These are phyloP conservation scores for Lasiosphaeria hispida DNA, from an alignment of 495 filamentous ascomycete species.

Conservation along the genomic window DNA sequence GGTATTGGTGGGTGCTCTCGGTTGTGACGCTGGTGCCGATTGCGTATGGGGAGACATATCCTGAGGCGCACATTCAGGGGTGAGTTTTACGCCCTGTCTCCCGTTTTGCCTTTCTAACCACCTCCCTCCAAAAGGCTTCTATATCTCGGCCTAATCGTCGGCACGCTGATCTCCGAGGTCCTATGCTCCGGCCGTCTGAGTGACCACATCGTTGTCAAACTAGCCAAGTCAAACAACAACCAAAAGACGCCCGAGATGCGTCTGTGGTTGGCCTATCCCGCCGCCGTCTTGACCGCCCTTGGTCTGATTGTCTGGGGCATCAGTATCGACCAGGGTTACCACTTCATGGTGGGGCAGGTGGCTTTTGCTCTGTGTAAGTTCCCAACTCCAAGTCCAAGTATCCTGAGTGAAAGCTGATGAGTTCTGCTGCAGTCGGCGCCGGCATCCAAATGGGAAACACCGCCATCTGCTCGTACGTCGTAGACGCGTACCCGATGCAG, in stretches of 20 bases:
- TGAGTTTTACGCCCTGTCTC: background rate
- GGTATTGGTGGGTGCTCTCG: constrained; percentile 65
- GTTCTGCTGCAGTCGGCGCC: constrained; percentile 43
- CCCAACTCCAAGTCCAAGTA: background rate
- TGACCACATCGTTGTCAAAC: constrained; percentile 47
- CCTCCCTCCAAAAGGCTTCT: constrained; percentile 33
- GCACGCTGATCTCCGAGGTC: constrained; percentile 54
- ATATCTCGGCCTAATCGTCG: constrained; percentile 57
- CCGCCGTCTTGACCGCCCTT: constrained; percentile 45
- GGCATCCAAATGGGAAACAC: constrained; percentile 64
- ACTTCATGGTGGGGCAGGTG: too few relatives aligned
- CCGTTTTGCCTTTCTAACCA: background rate
- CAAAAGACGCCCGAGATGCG: constrained; percentile 56
- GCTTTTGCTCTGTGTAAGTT: constrained; percentile 38
- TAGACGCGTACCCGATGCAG: constrained; percentile 58
- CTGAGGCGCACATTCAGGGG: constrained; percentile 53
- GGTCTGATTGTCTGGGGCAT: constrained; percentile 57
- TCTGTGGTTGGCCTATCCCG: constrained; percentile 58
- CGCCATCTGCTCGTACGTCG: constrained; percentile 53
- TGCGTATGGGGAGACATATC: constrained; percentile 50
- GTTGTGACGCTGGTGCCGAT: constrained; percentile 59
- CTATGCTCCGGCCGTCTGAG: constrained; percentile 54
- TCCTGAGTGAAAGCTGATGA: constrained; percentile 1
- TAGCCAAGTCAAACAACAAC: constrained; percentile 48
- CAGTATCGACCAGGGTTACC: too few relatives aligned